Evolutionary conservation across 1,284 basidiomycete species (phyloP).

Genomic region (Rhodotorula glutinis): DNA sequence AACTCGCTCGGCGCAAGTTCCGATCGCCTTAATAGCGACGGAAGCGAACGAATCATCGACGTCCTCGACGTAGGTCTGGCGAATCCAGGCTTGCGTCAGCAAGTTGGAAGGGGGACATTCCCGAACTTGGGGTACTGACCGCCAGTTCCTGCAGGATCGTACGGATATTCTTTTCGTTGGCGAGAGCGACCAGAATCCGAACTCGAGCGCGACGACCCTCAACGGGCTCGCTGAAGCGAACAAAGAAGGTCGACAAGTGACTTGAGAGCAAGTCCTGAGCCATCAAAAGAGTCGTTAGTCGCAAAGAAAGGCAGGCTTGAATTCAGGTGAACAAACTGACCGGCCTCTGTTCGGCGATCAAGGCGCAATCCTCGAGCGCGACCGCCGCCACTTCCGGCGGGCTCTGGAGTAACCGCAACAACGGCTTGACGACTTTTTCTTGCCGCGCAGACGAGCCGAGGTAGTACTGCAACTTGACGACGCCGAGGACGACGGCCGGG

Average conservation of each 20-base stretch:
- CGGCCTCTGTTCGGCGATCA: constrained; percentile 61
- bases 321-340: no score
- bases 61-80: constrained; percentile 67
- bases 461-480: constrained; percentile 69
- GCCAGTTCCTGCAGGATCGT: constrained; percentile 73
- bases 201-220: constrained; percentile 60
- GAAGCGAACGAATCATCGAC: constrained; percentile 65
- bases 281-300: no score
- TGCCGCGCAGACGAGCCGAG: constrained; percentile 61
- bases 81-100: background rate
- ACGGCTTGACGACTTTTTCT: constrained; percentile 60
- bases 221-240: constrained; percentile 58
- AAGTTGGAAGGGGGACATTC: no score
- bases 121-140: constrained; percentile 50
- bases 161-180: constrained; percentile 64
- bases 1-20: constrained; percentile 64
- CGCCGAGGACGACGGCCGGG: constrained; percentile 76
- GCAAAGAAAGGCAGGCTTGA: no score
- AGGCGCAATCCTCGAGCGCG: constrained; percentile 65
- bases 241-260: constrained; percentile 64
- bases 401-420: constrained; percentile 63
- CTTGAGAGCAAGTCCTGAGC: constrained; percentile 59
- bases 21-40: constrained; percentile 71
- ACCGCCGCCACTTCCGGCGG: constrained; percentile 65
- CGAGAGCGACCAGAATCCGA: constrained; percentile 62